A percentile compares a stretch with the other conserved stretches of the same genome.
These are phyloP conservation scores for Cochlearia excelsa DNA, from an alignment of 345 rosid species.

Conservation along the genomic window DNA sequence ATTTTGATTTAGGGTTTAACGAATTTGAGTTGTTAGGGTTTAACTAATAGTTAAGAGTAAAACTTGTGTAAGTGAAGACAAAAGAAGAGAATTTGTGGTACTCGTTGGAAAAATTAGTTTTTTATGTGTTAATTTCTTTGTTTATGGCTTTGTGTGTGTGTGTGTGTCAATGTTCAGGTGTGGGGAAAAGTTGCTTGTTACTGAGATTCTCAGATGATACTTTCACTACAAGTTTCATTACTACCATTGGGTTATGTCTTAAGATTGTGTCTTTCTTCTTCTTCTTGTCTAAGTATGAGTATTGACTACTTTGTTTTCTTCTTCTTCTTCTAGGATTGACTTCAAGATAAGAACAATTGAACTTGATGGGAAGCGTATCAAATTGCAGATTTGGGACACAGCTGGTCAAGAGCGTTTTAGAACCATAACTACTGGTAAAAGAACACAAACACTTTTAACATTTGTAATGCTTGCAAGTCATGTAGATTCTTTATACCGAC, in stretches of 20 bases:
- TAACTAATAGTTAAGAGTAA: not conserved
- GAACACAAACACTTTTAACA: no score
- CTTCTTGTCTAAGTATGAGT: not conserved
- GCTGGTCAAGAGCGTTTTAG: slow-evolving; percentile 90
- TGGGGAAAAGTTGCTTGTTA: slow-evolving; percentile 90
- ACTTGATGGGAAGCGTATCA: slow-evolving; percentile 70
- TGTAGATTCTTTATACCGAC: not conserved
- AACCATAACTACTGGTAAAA: slow-evolving; percentile 67
- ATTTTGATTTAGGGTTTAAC: slow-evolving; percentile 19
- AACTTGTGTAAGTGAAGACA: not conserved
- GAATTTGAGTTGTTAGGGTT: slow-evolving; percentile 10
- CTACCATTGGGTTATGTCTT: slow-evolving; percentile 67
- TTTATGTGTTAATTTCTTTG: slow-evolving; percentile 4
- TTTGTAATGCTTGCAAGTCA: no score
- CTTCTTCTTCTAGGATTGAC: slow-evolving; percentile 44
- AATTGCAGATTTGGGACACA: slow-evolving; percentile 84
- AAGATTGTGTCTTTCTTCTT: not conserved
- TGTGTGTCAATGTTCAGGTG: slow-evolving; percentile 46
- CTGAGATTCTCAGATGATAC: slow-evolving; percentile 92
- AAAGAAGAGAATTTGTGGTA: not conserved
- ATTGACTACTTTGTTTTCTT: not conserved
- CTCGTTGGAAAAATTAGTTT: slow-evolving; percentile 10
- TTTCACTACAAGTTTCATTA: slow-evolving; percentile 86
- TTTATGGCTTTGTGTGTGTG: slow-evolving; percentile 1
- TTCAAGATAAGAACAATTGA: slow-evolving; percentile 26